Evolutionary conservation across 1,139 yeast genomes (phyloP).

Genomic region (Debaryomycetaceae sp.): DNA sequence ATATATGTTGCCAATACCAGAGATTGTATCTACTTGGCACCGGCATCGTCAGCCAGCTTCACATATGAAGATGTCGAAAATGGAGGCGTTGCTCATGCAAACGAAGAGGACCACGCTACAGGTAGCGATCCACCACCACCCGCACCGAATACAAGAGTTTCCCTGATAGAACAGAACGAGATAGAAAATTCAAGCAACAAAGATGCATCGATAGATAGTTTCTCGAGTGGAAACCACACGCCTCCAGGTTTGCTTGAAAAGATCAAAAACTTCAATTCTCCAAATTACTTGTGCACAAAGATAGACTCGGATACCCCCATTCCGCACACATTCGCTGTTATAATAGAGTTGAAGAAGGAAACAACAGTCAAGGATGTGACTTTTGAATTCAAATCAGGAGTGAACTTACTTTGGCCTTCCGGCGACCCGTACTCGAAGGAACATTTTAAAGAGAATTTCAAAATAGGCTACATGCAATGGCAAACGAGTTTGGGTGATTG

Average conservation of each 20-base stretch:
- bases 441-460: constrained; percentile 44
- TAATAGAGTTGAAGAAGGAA: constrained; percentile 38
- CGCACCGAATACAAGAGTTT: background rate
- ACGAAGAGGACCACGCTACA: constrained; percentile 2
- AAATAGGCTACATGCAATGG: constrained; percentile 51
- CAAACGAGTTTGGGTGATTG: constrained; percentile 38
- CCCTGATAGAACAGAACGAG: background rate
- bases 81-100: constrained; percentile 23
- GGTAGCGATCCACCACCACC: background rate
- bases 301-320: constrained; percentile 42
- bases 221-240: constrained; percentile 8
- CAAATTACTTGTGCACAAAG: constrained; percentile 39
- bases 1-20: constrained; percentile 40
- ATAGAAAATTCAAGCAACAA: background rate
- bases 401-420: constrained; percentile 51
- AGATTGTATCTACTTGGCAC: constrained; percentile 42
- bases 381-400: constrained; percentile 32
- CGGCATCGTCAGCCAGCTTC: constrained; percentile 41
- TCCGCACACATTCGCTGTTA: constrained; percentile 47
- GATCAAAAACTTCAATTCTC: constrained; percentile 26
- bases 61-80: constrained; percentile 47
- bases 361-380: constrained; percentile 26
- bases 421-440: constrained; percentile 49
- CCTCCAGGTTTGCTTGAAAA: constrained; percentile 14
- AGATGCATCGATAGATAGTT: constrained; percentile 1